These are phyloP conservation scores for Jatropha multifida DNA, from an alignment of 441 rosid species.

Conservation along the genomic window DNA sequence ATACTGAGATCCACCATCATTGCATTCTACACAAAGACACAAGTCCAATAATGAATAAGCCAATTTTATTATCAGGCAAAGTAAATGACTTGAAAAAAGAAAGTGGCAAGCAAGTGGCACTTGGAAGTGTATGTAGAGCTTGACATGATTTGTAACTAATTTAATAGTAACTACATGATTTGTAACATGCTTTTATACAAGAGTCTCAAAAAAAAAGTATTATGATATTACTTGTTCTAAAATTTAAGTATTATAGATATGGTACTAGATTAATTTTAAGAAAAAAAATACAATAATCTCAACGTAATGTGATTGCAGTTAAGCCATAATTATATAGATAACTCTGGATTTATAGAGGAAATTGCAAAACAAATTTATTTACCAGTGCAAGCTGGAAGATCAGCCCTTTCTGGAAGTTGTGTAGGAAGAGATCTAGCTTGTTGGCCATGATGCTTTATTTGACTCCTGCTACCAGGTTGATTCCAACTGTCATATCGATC, in stretches of 20 bases:
- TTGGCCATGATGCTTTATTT: slow-evolving; percentile 55
- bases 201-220: not conserved
- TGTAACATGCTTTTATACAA: not conserved
- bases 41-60: slow-evolving; percentile 16
- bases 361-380: slow-evolving; percentile 13
- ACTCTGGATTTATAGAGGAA: not conserved
- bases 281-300: not conserved
- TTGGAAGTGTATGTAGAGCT: not conserved
- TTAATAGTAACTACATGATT: not conserved
- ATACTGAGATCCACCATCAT: slow-evolving; percentile 61
- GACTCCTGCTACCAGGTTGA: slow-evolving; percentile 51
- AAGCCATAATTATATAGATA: not conserved
- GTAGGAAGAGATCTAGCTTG: slow-evolving; percentile 65
- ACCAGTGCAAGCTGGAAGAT: slow-evolving; percentile 89
- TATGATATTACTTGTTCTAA: not conserved
- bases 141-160: not conserved
- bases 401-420: slow-evolving; percentile 89
- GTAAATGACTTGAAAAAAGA: slow-evolving; percentile 6
- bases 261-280: not conserved
- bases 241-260: not conserved
- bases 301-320: not conserved
- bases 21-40: slow-evolving; percentile 48
- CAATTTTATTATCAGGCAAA: not conserved
- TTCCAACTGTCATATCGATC: slow-evolving; percentile 61
- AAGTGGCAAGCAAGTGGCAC: not conserved